phyloP scores from a whole-genome alignment of 2,329 filamentous ascomycete species.

The Trichoderma hamatum region DNA sequence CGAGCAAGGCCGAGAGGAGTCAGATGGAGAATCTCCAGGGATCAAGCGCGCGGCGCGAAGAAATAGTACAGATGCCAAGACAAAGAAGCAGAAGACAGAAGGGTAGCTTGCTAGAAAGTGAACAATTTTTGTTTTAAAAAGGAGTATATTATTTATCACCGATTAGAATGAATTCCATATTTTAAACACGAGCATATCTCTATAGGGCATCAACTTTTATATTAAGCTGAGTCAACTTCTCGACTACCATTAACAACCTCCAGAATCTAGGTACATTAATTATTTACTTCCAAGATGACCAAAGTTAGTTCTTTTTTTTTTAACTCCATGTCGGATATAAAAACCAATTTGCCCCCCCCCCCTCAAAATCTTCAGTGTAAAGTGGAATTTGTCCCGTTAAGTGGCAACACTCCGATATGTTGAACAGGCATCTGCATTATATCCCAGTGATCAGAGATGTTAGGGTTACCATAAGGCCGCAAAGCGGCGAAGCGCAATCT shows the following conservation, averaged over 20 bases:
- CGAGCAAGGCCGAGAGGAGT: constrained; percentile 28
- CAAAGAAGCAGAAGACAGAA: constrained; percentile 36
- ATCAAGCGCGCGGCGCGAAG: constrained; percentile 35
- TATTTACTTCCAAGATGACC: constrained; percentile 9
- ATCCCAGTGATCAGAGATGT: constrained; percentile 48
- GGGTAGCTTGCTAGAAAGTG: not conserved
- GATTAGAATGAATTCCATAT: not conserved
- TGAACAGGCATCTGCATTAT: constrained; percentile 40
- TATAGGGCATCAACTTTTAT: not conserved
- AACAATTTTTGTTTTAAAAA: too few relatives aligned
- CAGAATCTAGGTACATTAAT: not conserved
- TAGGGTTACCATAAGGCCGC: constrained; percentile 46
- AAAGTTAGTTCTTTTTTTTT: not conserved
- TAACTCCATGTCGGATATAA: not conserved
- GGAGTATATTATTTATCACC: too few relatives aligned
- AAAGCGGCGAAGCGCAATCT: constrained; percentile 49
- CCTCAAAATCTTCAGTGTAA: not conserved
- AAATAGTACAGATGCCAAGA: constrained; percentile 20
- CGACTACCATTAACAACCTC: not conserved
- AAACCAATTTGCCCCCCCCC: not conserved
- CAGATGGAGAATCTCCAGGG: constrained; percentile 26
- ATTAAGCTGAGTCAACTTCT: not conserved
- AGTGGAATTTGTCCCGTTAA: constrained; percentile 37
- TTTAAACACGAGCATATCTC: not conserved
- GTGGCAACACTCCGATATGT: constrained; percentile 41